Conservation (phyloP, 441 rosid species). For the Erysimum pusillum region DNA sequence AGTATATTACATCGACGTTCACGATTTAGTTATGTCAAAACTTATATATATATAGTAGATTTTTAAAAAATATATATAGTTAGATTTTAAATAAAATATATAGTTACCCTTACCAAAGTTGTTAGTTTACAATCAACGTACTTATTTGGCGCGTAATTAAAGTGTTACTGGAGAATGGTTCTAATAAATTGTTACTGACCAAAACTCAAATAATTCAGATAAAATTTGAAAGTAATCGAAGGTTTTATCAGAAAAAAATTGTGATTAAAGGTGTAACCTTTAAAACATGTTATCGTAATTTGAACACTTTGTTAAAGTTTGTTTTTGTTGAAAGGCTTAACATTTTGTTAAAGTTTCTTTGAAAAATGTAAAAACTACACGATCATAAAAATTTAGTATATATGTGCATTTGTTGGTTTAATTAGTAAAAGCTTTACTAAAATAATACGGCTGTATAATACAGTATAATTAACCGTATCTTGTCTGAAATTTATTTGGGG, state of each 20-base stretch:
- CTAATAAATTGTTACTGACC: background rate
- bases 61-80: too few species aligned
- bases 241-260: background rate
- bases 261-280: background rate
- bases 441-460: slow-evolving; percentile 1
- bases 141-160: background rate
- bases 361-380: background rate
- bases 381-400: slow-evolving; percentile 16
- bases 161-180: background rate
- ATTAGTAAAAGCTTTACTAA: background rate
- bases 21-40: too few species aligned
- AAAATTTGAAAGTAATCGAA: background rate
- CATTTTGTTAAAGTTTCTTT: slow-evolving; percentile 7
- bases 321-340: too few species aligned
- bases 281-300: background rate
- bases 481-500: slow-evolving; percentile 17
- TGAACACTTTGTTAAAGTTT: background rate
- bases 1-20: too few species aligned
- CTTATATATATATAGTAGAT: too few species aligned
- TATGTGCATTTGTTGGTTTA: background rate
- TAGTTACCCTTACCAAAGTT: background rate
- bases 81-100: too few species aligned
- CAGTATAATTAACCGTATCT: background rate
- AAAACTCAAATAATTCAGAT: background rate
- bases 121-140: background rate